Conservation (phyloP, 1,284 basidiomycete species). For the Marasmius fiardii region DNA sequence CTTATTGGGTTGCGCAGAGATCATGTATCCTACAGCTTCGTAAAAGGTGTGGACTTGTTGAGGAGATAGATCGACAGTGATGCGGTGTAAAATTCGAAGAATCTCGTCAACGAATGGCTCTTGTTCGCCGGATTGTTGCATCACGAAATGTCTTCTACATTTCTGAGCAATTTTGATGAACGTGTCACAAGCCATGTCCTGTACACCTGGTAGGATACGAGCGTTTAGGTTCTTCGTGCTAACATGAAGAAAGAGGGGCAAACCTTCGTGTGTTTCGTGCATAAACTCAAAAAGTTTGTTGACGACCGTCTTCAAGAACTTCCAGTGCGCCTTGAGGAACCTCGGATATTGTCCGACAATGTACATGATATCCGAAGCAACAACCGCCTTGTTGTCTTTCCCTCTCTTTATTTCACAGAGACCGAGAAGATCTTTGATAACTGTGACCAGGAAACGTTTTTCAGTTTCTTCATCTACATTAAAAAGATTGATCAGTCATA, state of each 20-base stretch:
- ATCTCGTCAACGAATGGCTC: slow-evolving; percentile 99
- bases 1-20: slow-evolving; percentile 97
- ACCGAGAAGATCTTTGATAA: slow-evolving; percentile 98
- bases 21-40: slow-evolving; percentile 99
- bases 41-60: slow-evolving; percentile 98
- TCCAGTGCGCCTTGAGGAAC: slow-evolving; percentile 99
- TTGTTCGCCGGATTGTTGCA: slow-evolving; percentile 96
- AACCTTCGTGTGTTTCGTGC: slow-evolving; percentile 99
- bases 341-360: slow-evolving; percentile 99
- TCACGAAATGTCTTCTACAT: slow-evolving; percentile 96
- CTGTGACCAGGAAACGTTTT: slow-evolving; percentile 98
- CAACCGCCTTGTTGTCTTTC: slow-evolving; percentile 99
- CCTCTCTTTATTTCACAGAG: slow-evolving; percentile 98
- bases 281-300: slow-evolving; percentile 99
- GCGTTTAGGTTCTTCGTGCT: slow-evolving; percentile 7
- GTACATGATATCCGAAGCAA: slow-evolving; percentile 99
- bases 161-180: slow-evolving; percentile 99
- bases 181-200: slow-evolving; percentile 99
- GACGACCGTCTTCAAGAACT: slow-evolving; percentile 99
- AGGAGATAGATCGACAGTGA: slow-evolving; percentile 93
- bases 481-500: slow-evolving; percentile 5
- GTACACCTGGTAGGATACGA: slow-evolving; percentile 71
- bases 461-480: slow-evolving; percentile 91
- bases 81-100: slow-evolving; percentile 86
- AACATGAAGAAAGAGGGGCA: slow-evolving; percentile 13